Evolutionary conservation across 2,329 filamentous ascomycete genomes (phyloP), one percentile per base, ranked within the genome.

Genomic region (Aspergillus sp.): DNA sequence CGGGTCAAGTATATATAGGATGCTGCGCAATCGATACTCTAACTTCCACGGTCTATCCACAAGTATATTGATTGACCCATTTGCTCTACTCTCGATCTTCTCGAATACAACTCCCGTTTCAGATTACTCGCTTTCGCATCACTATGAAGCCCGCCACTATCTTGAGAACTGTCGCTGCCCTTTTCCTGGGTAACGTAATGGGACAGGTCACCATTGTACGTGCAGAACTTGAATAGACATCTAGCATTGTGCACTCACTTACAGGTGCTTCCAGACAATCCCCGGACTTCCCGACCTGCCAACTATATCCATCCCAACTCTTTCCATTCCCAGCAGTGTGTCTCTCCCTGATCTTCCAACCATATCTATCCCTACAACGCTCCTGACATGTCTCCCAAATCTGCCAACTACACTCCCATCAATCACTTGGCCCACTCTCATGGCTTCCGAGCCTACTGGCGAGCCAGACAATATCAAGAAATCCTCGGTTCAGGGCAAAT

Each of bases 61-160:
- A 34, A 4, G 15, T 9, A 3, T 18, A 20, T 24, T 13, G 6
- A 15, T 43, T 20, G 13, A 30, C 18, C 18, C 13, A 17, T 42
- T 42, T 17, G n/a, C 39, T 42, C 39, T 17, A 42, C 26, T 30
- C 3, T 9, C 22, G 22, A 24, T 15, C 2, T 41, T 8, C n/a
- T 18, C 11, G 15, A n/a, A 11, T 18, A 3, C 30, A 26, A 22
- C 8, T 20, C 17, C 15, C 7, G 6, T 43, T 22, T 8, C 32
- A 11, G 11, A 32, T 13, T 32, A 32, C 34, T 11, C n/a, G 4
- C 24, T 22, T 42, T 36, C 18, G 2, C 18, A 34, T 17, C n/a
- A 47, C 36, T 48, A 71, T 72, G 70, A 72, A 70, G 64, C 55
- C 64, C 53, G 64, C 64, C 52, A 41, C 66, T 63, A 34, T 64